These are phyloP conservation scores for Ophiostoma angusticollis DNA, from an alignment of 2,329 filamentous ascomycete species.

Conservation along the genomic window DNA sequence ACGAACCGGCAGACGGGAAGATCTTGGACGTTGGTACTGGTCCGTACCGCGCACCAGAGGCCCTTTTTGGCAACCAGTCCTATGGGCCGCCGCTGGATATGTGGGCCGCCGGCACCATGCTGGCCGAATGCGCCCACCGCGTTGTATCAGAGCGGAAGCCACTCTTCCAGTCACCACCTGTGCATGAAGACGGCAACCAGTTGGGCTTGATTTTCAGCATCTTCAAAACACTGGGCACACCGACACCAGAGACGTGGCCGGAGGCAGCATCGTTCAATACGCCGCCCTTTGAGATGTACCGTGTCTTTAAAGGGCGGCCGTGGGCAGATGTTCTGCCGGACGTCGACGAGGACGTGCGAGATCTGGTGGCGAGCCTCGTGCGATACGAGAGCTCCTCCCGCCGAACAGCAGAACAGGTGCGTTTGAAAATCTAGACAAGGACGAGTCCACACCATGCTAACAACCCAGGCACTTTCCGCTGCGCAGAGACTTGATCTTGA, in stretches of 20 bases:
- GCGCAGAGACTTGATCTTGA: background rate
- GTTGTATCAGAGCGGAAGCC: conserved; percentile 34
- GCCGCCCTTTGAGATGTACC: conserved; percentile 85
- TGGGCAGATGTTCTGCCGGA: conserved; percentile 62
- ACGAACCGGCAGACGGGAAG: conserved; percentile 56
- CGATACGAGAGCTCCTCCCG: conserved; percentile 55
- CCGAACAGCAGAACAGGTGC: conserved; percentile 50
- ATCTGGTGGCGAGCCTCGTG: conserved; percentile 56
- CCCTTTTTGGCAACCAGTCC: conserved; percentile 67
- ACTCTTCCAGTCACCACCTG: conserved; percentile 67
- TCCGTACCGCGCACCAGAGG: conserved; percentile 76
- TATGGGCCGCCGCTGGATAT: conserved; percentile 70
- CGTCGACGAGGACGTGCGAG: conserved; percentile 43
- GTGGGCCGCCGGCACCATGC: conserved; percentile 77
- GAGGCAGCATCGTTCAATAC: conserved; percentile 54
- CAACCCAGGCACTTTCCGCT: conserved; percentile 1
- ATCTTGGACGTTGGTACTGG: conserved; percentile 91
- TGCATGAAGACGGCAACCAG: conserved; percentile 74
- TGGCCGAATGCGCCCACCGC: conserved; percentile 57
- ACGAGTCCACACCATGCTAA: background rate
- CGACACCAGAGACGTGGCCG: conserved; percentile 69
- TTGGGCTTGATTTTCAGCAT: conserved; percentile 83
- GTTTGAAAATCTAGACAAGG: background rate
- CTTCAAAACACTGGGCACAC: conserved; percentile 83
- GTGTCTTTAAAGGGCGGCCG: conserved; percentile 49